Evolutionary conservation across 345 rosid species (phyloP), one percentile per base, ranked within the genome.

Genomic region (Populus alba): DNA sequence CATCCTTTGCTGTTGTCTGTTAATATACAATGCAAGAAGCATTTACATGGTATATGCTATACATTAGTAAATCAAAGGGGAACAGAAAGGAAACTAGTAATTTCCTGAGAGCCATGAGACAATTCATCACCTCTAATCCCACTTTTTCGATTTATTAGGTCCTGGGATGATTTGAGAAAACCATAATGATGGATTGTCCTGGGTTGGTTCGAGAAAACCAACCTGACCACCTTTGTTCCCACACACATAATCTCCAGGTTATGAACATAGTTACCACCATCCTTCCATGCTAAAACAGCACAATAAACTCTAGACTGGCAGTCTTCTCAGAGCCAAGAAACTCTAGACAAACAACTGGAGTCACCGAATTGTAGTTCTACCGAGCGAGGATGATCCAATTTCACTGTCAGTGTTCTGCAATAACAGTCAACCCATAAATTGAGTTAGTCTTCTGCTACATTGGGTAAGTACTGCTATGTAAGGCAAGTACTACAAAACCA

Each of bases 311-410:
- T 20, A 35, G 76, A 55, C 37, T 17, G 18, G 8, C 39, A 8
- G 25, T 23, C 15, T 69, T 29, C 53, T 25, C 35, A 33, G 5
- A 33, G 39, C 39, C 45, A 9, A 47, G n/a, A 33, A 38, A 39
- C 37, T 18, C 29, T 73, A 1, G 71, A 5, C 1, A 22, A 22
- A 23, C n/a, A 4, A 39, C 65, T 9, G 29, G 25, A 57, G 39
- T 92, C 88, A 95, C 75, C 98, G 89, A 53, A 93, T 95, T 23
- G 89, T 92, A 53, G 97, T 87, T 87, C 97, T 91, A 73, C 97
- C 94, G 22, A 90, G 85, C 41, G 91, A 92, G 20, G 90, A 91
- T 69, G 93, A 91, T 70, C 97, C 98, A 23, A 95, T 90, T 78
- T 88, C 88, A 68, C 89, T 91, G 27, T 92, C 94, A 11, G 92